Evolutionary conservation across 495 filamentous ascomycete species (phyloP), one percentile per base, ranked within the genome.

Genomic region (Aspergillus saccharolyticus): DNA sequence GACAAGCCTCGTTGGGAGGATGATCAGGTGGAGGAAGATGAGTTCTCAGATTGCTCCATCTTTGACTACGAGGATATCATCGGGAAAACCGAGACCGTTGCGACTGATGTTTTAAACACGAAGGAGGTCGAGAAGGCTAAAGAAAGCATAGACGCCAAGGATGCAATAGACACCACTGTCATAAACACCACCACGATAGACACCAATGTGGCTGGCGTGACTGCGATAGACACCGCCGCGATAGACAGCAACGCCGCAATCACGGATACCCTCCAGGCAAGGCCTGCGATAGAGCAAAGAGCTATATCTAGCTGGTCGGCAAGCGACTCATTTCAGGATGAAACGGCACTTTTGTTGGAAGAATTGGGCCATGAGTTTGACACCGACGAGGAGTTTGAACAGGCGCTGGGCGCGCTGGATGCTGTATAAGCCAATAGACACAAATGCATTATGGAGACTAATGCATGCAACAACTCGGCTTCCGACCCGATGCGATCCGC

Each of bases 21-120:
- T 12, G 15, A 55, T 22, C 28, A 10, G 50, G 45, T 55, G 10
- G 70, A 76, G 10, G 64, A 68, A 1, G 73, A 76, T 47, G 71
- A 76, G 45, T 76, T 76, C 55, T 74, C 74, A 2, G 72, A 74
- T 42, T 76, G 70, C 51, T 76, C 74, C 15, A 66, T 63, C 25
- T 76, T 76, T 52, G 51, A 73, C 55, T 66, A 76, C 44, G 68
- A 66, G 56, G 67, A 74, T 4, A 59, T 72, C 30, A 54, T 74
- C 25, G 63, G 66, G 55, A 52, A 64, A 44, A 65, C 58, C 3
- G 69, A 72, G 20, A 58, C 58, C 24, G 53, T 56, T 43, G 55
- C 50, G 55, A 42, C 51, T 1, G 54, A 33, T 12, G 9, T 25
- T 6, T 44, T 47, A 7, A 24, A 16, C 33, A 39, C 5, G 33